phyloP scores from a whole-genome alignment of 73 alveolate species.

The Breviolum minutum region DNA sequence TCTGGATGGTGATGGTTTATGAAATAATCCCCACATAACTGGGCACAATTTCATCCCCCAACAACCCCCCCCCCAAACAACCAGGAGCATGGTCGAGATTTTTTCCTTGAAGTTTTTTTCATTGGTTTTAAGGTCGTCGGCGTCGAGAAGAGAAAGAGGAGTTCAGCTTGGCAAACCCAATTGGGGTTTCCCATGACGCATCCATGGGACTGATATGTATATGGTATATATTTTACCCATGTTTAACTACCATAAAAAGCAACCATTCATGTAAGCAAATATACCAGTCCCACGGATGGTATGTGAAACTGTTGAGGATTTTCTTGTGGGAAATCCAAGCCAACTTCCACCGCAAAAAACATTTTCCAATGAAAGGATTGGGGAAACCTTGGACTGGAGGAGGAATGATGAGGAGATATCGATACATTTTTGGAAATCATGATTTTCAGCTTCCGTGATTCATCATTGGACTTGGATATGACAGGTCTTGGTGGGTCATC shows the following conservation, averaged over 20 bases:
- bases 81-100: too few relatives aligned
- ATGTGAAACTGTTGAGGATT: not conserved
- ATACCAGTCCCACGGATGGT: not conserved
- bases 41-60: too few relatives aligned
- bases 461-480: too few relatives aligned
- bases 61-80: too few relatives aligned
- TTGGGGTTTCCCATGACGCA: not conserved
- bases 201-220: not conserved
- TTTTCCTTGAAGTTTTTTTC: too few relatives aligned
- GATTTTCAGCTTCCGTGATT: too few relatives aligned
- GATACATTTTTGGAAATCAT: too few relatives aligned
- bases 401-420: too few relatives aligned
- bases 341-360: not conserved
- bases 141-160: conserved; percentile 21
- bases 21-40: too few relatives aligned
- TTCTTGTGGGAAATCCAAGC: not conserved
- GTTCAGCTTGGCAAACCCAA: not conserved
- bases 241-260: too few relatives aligned
- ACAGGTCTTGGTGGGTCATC: too few relatives aligned
- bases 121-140: not conserved
- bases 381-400: not conserved
- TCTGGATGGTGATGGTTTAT: too few relatives aligned
- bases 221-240: not conserved
- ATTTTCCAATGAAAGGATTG: not conserved
- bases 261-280: not conserved